These are phyloP conservation scores for Euphorbia peplus DNA, from an alignment of 345 rosid species.

Conservation along the genomic window DNA sequence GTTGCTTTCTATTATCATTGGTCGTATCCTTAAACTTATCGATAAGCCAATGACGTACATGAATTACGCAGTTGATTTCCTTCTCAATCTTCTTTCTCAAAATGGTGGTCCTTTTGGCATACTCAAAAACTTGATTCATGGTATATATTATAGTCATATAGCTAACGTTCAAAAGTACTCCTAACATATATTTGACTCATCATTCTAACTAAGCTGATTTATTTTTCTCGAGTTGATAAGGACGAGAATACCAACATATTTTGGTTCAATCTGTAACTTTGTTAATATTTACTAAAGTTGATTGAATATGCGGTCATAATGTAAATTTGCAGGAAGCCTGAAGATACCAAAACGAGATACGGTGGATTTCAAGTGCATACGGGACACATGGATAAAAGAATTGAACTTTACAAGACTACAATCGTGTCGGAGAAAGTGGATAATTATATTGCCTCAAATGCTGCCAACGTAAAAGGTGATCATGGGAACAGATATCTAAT, in stretches of 20 bases:
- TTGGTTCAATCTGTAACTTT: conserved; percentile 20
- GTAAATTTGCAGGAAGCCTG: conserved; percentile 42
- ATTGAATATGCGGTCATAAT: conserved; percentile 17
- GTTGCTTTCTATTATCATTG: conserved; percentile 50
- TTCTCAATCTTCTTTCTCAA: conserved; percentile 58
- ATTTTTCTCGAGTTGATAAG: no score
- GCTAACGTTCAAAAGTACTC: no score
- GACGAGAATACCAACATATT: no score
- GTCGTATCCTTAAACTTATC: conserved; percentile 45
- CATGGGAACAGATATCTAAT: conserved; percentile 45
- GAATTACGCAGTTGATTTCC: conserved; percentile 18
- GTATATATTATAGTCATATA: conserved; percentile 32
- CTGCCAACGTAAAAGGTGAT: conserved; percentile 14
- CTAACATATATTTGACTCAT: no score
- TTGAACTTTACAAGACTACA: conserved; percentile 37
- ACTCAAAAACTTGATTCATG: conserved; percentile 41
- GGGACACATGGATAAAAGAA: conserved; percentile 69
- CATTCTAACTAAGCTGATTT: no score
- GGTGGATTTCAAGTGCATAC: conserved; percentile 51
- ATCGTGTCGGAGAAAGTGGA: conserved; percentile 20
- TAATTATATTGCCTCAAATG: no score
- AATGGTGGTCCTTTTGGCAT: conserved; percentile 57
- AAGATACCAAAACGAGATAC: conserved; percentile 59
- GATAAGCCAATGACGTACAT: conserved; percentile 59
- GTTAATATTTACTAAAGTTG: no score